Evolutionary conservation across 306 rosid species (phyloP).

Genomic region (Fagus sylvatica): DNA sequence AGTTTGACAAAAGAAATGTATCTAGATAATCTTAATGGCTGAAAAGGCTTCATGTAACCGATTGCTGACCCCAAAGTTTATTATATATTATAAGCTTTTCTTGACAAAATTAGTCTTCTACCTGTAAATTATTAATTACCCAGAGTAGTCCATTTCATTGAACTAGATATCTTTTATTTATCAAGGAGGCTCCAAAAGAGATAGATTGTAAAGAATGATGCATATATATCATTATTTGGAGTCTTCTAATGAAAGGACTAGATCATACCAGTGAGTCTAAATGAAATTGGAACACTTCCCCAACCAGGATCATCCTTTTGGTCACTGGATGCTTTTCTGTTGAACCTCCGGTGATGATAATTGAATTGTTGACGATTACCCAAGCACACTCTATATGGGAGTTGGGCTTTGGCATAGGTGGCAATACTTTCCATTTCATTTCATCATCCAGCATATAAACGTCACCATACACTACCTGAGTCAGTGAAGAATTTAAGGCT

Average conservation of each 20-base stretch:
- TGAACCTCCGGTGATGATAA: slow-evolving; percentile 79
- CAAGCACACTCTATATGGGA: slow-evolving; percentile 87
- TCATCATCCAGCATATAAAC: slow-evolving; percentile 79
- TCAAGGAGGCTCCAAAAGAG: background rate
- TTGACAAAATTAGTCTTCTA: no score
- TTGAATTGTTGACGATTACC: slow-evolving; percentile 73
- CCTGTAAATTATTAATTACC: background rate
- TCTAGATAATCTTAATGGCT: background rate
- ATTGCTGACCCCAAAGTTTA: background rate
- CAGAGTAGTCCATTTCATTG: background rate
- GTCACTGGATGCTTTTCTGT: slow-evolving; percentile 84
- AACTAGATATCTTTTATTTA: background rate
- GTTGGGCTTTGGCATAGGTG: slow-evolving; percentile 80
- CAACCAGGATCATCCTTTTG: slow-evolving; percentile 82
- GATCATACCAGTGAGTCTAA: slow-evolving; percentile 56
- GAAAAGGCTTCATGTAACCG: background rate
- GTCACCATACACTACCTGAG: slow-evolving; percentile 81
- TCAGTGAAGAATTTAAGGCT: slow-evolving; percentile 15
- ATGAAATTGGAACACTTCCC: slow-evolving; percentile 81
- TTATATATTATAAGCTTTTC: no score
- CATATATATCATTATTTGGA: background rate
- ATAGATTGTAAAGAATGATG: background rate
- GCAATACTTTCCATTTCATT: slow-evolving; percentile 79
- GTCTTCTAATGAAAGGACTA: slow-evolving; percentile 8
- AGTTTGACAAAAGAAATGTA: background rate